Evolutionary conservation across 495 filamentous ascomycete species (phyloP), one percentile per base, ranked within the genome.

Genomic region (Talaromyces adpressus): DNA sequence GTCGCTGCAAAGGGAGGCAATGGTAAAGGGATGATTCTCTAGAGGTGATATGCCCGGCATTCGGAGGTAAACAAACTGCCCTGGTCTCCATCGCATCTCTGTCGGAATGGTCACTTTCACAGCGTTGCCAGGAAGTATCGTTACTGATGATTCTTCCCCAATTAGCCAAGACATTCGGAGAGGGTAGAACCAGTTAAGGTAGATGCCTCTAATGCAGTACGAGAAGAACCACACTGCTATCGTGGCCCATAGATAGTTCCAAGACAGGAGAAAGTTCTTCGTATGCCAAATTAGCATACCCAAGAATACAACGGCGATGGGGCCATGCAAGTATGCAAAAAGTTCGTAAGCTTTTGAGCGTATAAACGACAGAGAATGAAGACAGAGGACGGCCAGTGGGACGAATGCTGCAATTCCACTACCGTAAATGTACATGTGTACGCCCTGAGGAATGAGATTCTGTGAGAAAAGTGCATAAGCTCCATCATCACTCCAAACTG

Each of bases 241-340:
- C 0, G 91, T 94, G 9, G 91, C 87, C 68, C 82, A 94, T 8
- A 98, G 82, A 68, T 97, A 98, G 72, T 85, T 80, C 93, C 94
- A 98, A 6, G 92, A 95, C 16, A 86, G 87, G 30, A 98, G 80
- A 70, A 91, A 95, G 73, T 98, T 97, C 68, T 91, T 87, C 67
- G 89, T 94, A 73, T 98, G 93, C 93, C 93, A 98, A 75, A 98
- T 96, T 16, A 98, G 83, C 77, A 96, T 83, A 9, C 80, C 92
- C 34, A 97, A 72, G 69, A 91, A 96, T 39, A 91, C 80, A 57
- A 92, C 83, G 2, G 92, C 88, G 11, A 91, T 86, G 0, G 93
- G 90, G 1, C 92, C 86, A 69, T 98, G 93, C 16, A 93, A 73
- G 32, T 86, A 74, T 16, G 93, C 83, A 69, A 97, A 98, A 2